phyloP scores from a whole-genome alignment of 208 protist species.

The Kentomonas sorsogonicus region DNA sequence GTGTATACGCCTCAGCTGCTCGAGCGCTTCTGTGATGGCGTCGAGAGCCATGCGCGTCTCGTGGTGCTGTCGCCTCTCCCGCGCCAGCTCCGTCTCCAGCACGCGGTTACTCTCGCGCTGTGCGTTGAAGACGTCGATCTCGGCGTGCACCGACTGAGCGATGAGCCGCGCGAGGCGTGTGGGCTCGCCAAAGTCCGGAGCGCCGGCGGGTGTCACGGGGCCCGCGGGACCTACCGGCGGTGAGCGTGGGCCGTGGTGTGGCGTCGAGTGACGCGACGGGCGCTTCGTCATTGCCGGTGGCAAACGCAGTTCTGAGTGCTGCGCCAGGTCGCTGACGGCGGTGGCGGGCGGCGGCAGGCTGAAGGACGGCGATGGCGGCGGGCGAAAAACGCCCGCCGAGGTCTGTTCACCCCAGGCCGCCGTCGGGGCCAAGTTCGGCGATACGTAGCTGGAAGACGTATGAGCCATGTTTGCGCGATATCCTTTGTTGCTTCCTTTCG shows the following conservation, averaged over 20 bases:
- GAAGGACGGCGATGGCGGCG: slow-evolving; percentile 28
- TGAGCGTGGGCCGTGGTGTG: no score
- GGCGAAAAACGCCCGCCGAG: slow-evolving; percentile 63
- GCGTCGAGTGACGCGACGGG: no score
- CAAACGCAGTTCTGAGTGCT: no score
- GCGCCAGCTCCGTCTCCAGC: slow-evolving; percentile 53
- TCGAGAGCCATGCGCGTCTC: slow-evolving; percentile 26
- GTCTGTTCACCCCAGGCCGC: slow-evolving; percentile 57
- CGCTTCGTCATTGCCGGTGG: no score
- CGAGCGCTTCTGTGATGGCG: slow-evolving; percentile 12
- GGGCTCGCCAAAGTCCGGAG: no score
- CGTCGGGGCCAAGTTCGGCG: slow-evolving; percentile 50
- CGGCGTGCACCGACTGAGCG: slow-evolving; percentile 36
- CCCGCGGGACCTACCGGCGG: no score
- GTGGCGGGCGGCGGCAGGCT: no score
- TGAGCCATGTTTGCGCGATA: no score
- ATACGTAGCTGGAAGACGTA: slow-evolving; percentile 46
- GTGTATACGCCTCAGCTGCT: slow-evolving; percentile 12
- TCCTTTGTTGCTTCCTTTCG: no score
- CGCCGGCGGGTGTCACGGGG: no score
- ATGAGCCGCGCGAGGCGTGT: slow-evolving; percentile 60
- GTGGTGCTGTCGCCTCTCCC: slow-evolving; percentile 27
- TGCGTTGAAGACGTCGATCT: slow-evolving; percentile 43
- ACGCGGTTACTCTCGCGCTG: slow-evolving; percentile 66
- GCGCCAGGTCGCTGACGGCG: slow-evolving; percentile 11